Evolutionary conservation across 352 stramenopile genomes (phyloP), one percentile per base, ranked within the genome.

Genomic region (Phytopythium sindhum): DNA sequence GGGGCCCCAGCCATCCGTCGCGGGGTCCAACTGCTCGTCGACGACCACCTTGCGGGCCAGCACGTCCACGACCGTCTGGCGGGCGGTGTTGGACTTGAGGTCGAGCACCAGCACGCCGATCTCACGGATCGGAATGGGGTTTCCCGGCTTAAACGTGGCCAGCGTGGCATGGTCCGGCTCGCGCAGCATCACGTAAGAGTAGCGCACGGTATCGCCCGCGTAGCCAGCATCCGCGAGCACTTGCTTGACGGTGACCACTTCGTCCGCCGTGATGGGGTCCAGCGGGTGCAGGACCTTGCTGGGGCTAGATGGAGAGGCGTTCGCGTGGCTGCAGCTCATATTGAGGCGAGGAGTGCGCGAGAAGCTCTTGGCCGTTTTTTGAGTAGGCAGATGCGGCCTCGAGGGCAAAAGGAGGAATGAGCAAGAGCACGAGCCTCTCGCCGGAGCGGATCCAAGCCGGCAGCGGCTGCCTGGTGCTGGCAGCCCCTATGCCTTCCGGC

Each of bases 181-280:
- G 53, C 75, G 78, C 62, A 84, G 60, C 73, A 84, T 75, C 51
- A 84, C 75, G 60, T 84, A 84, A 41, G 73, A 78, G 61, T 77
- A 84, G 51, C 75, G 75, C 5, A 81, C 28, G 24, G 74, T 59
- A 10, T 69, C 50, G 17, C 73, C 65, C 17, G 55, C 64, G 68
- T 76, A 74, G n/a, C 73, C 75, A 21, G 63, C 63, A 11, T 78
- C 73, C 9, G 66, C 71, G 21, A 81, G 65, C 47, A 84, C 66
- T 63, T 81, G 70, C 60, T 81, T 84, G 51, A 74, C 63, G n/a
- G 48, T 68, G 51, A 65, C 61, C 48, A 84, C 69, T 65, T 84
- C 75, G 31, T 77, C 66, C 37, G 71, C 57, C 19, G 75, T 78
- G 64, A 84, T 67, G 19, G 75, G 75, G 50, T 81, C 75, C n/a